phyloP scores from a whole-genome alignment of 768 basidiomycete species.

The Chiua virens region DNA sequence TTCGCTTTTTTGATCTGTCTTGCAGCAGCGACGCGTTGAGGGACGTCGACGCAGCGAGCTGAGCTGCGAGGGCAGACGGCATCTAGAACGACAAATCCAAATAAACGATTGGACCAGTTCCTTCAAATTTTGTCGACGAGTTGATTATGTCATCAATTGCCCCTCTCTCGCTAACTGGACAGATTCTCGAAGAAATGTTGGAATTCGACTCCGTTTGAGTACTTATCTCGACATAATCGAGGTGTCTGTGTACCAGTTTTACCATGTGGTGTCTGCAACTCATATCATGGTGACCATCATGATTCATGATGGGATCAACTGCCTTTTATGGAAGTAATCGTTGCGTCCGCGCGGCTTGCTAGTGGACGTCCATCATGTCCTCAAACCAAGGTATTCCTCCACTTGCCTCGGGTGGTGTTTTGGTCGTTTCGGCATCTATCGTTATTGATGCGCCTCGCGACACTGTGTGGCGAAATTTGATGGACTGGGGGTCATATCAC shows the following conservation, averaged over 20 bases:
- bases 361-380: too few relatives aligned
- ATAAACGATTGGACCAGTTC: not conserved
- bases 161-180: not conserved
- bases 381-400: constrained; percentile 37
- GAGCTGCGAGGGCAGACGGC: constrained; percentile 75
- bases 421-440: constrained; percentile 45
- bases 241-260: too few relatives aligned
- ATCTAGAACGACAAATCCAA: constrained; percentile 25
- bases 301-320: too few relatives aligned
- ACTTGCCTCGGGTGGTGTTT: constrained; percentile 41
- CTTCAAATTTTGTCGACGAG: not conserved
- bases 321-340: too few relatives aligned
- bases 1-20: constrained; percentile 59
- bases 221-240: too few relatives aligned
- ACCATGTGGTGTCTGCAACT: too few relatives aligned
- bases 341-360: too few relatives aligned
- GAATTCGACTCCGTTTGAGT: too few relatives aligned
- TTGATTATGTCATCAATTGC: constrained; percentile 9
- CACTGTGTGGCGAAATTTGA: constrained; percentile 58
- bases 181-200: too few relatives aligned
- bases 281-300: too few relatives aligned
- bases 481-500: constrained; percentile 60
- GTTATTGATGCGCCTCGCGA: constrained; percentile 62
- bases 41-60: constrained; percentile 77
- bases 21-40: constrained; percentile 74